Evolutionary conservation across 495 filamentous ascomycete genomes (phyloP), one percentile per base, ranked within the genome.

Genomic region (Xylaria castorea): DNA sequence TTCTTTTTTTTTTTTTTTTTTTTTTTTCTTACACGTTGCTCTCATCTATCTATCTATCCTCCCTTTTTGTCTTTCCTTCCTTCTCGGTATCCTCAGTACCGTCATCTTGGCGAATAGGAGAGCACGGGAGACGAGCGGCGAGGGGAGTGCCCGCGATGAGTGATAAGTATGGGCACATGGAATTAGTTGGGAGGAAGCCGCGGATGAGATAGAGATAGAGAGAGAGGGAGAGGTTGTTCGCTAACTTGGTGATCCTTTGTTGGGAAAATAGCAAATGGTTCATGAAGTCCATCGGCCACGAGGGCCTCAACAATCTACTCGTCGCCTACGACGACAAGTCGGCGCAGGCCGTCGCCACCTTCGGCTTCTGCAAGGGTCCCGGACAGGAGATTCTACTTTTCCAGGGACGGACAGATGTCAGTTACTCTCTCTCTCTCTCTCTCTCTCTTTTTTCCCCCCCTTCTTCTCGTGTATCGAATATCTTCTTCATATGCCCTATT

Each of bases 271-370:
- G 95, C 70, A 99, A 99, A 88, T 95, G 93, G 85, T 99, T 99
- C 83, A 86, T 99, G 79, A 85, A 92, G 58, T 87, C 88, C 36
- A 83, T 97, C 63, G 95, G 96, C 65, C 93, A 92, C 75, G 84
- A 90, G 61, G 93, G 95, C 1, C 85, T 99, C 61, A 97, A 97
- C 83, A 95, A 94, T 79, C 90, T 99, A 50, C 92, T 99, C 57
- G 90, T 91, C 57, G 93, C 91, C 7, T 98, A 97, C 80, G 88
- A 92, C 16, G 93, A 98, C 81, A 97, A 97, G 77, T 89, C 89
- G 57, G 95, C 94, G 61, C 90, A 97, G 80, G 97, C 96, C 27
- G 92, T 98, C 34, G 98, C 97, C 84, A 98, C 96, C 5, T 98
- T 99, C 83, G 97, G 91, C 18, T 97, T 96, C 82, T 95, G 87